These are phyloP conservation scores for Colletotrichum theobromicola DNA, from an alignment of 2,329 filamentous ascomycete genomes.

Conservation along the genomic window DNA sequence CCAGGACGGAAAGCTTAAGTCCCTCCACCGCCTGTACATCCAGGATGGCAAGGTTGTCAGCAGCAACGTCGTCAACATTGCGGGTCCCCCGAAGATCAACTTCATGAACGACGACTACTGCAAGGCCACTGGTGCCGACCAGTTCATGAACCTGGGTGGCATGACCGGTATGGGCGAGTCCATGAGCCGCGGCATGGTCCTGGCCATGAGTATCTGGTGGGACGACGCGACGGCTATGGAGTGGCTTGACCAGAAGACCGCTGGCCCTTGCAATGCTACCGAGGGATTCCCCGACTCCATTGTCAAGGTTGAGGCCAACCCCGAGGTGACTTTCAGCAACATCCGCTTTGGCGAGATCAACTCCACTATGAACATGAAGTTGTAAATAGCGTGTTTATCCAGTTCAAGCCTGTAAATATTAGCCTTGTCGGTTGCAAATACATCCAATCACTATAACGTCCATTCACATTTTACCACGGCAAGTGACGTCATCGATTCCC, in stretches of 20 bases:
- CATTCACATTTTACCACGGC: too few relatives aligned
- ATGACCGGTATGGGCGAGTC: constrained; percentile 48
- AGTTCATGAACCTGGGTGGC: constrained; percentile 38
- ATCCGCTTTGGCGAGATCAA: constrained; percentile 61
- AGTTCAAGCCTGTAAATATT: neutral
- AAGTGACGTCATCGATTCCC: too few relatives aligned
- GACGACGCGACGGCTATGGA: constrained; percentile 58
- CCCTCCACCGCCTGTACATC: constrained; percentile 55
- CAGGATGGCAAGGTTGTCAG: constrained; percentile 50
- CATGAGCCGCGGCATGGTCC: constrained; percentile 55
- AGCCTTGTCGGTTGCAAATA: neutral
- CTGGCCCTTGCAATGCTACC: constrained; percentile 59
- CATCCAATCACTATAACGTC: too few relatives aligned
- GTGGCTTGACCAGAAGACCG: constrained; percentile 56
- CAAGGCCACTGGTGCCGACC: constrained; percentile 24
- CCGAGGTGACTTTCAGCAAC: constrained; percentile 60
- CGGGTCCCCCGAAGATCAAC: constrained; percentile 27
- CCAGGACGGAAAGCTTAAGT: constrained; percentile 36
- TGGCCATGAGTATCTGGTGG: constrained; percentile 62
- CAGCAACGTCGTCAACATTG: constrained; percentile 37
- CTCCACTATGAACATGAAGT: constrained; percentile 31
- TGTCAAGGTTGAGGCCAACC: constrained; percentile 44
- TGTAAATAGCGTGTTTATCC: neutral
- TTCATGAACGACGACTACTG: constrained; percentile 32
- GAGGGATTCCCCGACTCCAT: constrained; percentile 58